Conservation (phyloP, 2,329 filamentous ascomycete species). For the Ophiosphaerella narmari region DNA sequence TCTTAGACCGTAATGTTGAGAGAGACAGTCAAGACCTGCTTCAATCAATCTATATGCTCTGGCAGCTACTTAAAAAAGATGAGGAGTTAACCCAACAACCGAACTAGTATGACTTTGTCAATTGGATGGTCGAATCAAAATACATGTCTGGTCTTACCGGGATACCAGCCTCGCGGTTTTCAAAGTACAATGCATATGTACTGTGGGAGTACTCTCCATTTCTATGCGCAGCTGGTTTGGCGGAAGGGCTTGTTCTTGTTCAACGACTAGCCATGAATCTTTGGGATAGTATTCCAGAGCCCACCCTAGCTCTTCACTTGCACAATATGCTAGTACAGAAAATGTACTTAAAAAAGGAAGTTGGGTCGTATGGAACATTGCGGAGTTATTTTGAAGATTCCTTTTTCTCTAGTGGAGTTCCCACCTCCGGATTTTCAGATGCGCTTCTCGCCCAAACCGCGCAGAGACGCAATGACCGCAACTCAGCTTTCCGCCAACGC, state of each 20-base stretch:
- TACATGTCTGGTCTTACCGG: constrained; percentile 41
- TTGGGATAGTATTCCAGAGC: constrained; percentile 50
- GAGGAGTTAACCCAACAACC: constrained; percentile 21
- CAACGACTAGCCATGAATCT: constrained; percentile 44
- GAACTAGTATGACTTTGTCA: constrained; percentile 37
- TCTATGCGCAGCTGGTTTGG: constrained; percentile 53
- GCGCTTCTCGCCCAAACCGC: constrained; percentile 3
- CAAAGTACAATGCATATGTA: constrained; percentile 49
- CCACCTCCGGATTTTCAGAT: constrained; percentile 5
- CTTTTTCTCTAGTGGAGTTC: constrained; percentile 17
- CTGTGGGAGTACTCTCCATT: constrained; percentile 57
- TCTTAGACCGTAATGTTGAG: constrained; percentile 48
- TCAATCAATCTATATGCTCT: constrained; percentile 35
- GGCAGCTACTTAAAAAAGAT: constrained; percentile 37
- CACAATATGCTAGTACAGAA: constrained; percentile 56
- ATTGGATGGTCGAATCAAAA: constrained; percentile 48
- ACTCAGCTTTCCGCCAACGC: constrained; percentile 4
- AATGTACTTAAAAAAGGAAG: constrained; percentile 45
- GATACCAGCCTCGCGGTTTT: constrained; percentile 52
- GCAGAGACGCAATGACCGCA: constrained; percentile 2
- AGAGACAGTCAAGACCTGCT: constrained; percentile 37
- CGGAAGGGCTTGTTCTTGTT: constrained; percentile 50
- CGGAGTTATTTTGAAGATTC: constrained; percentile 16
- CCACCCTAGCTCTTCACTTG: constrained; percentile 50
- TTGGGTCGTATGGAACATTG: constrained; percentile 42